Percentiles rank a stretch among this genome's conserved stretches.
Conservation (phyloP, 805 yeast genomes). For the Candida pini region DNA sequence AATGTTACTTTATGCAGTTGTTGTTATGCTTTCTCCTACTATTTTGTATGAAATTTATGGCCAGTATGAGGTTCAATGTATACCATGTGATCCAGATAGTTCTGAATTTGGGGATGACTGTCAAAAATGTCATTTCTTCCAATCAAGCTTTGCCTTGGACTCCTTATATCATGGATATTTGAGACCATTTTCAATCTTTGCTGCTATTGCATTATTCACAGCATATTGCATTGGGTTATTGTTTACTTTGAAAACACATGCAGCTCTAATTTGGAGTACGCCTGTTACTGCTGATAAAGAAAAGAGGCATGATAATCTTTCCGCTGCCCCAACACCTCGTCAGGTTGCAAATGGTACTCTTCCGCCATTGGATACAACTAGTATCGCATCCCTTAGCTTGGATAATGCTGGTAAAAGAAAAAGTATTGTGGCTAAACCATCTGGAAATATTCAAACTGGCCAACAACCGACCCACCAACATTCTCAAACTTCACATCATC, state of each 20-base stretch:
- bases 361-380: conserved; percentile 13
- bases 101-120: conserved; percentile 37
- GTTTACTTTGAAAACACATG: conserved; percentile 94
- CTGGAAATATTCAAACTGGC: background rate
- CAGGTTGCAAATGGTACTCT: conserved; percentile 2
- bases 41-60: conserved; percentile 88
- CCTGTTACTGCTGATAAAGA: conserved; percentile 40
- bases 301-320: no score
- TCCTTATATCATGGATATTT: conserved; percentile 59
- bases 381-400: conserved; percentile 22
- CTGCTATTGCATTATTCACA: conserved; percentile 73
- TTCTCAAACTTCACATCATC: conserved; percentile 4
- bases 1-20: conserved; percentile 84
- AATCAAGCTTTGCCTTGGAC: conserved; percentile 70
- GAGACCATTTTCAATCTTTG: conserved; percentile 74
- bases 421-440: background rate
- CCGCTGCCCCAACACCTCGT: no score
- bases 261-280: conserved; percentile 90
- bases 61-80: conserved; percentile 70
- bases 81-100: conserved; percentile 35
- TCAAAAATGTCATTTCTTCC: conserved; percentile 67
- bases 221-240: conserved; percentile 86
- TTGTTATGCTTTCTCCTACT: conserved; percentile 91
- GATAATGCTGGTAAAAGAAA: conserved; percentile 6
- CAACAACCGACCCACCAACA: conserved; percentile 2